Conservation (phyloP, 1,139 yeast species). For the Petasospora rhodanensis region DNA sequence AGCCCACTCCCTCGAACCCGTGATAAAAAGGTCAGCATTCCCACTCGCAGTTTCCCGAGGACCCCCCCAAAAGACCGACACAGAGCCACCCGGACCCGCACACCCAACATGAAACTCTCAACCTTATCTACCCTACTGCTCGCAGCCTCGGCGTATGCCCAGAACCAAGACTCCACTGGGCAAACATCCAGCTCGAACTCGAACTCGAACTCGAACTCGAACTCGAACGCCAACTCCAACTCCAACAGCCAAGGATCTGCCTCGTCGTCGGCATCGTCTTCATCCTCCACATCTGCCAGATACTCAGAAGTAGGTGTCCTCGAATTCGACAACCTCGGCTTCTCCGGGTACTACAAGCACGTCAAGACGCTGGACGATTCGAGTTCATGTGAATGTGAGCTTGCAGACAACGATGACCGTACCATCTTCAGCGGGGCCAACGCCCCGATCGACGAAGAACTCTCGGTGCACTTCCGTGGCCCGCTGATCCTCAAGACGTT, state of each 20-base stretch:
- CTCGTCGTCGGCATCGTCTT: conserved; percentile 7
- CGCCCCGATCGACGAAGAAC: conserved; percentile 64
- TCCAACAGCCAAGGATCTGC: conserved; percentile 2
- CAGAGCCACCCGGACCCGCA: too few relatives aligned
- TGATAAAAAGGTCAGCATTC: too few relatives aligned
- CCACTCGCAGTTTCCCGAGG: too few relatives aligned
- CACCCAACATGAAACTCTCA: too few relatives aligned
- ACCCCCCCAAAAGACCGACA: too few relatives aligned
- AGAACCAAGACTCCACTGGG: conserved; percentile 3
- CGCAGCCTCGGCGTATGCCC: conserved; percentile 1
- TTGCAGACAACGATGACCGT: conserved; percentile 28
- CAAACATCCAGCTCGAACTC: too few relatives aligned
- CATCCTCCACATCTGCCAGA: conserved; percentile 9
- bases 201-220: not conserved
- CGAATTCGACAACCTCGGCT: conserved; percentile 60
- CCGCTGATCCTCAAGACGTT: conserved; percentile 53
- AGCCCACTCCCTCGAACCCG: too few relatives aligned
- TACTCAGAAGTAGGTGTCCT: conserved; percentile 34
- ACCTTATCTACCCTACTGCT: conserved; percentile 3
- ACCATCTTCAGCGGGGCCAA: conserved; percentile 53
- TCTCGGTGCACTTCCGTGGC: conserved; percentile 81
- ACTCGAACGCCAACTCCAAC: not conserved
- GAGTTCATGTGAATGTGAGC: conserved; percentile 51
- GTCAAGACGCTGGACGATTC: conserved; percentile 46
- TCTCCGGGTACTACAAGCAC: conserved; percentile 56